Percentiles rank a stretch among this genome's conserved stretches.
phyloP scores from a whole-genome alignment of 768 basidiomycete species.

The Astraeus odoratus region DNA sequence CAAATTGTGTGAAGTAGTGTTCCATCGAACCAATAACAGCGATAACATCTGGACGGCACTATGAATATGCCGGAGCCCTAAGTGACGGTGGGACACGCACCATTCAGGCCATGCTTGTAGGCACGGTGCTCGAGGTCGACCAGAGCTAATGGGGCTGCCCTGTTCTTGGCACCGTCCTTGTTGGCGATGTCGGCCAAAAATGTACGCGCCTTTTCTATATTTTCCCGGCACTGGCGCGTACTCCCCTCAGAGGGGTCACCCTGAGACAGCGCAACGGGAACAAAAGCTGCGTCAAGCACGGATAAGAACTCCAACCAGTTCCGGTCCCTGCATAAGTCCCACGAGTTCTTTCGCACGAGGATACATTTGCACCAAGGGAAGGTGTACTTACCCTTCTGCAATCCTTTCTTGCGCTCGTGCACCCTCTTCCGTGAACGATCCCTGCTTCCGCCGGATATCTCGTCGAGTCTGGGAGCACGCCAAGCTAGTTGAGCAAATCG shows the following conservation, averaged over 20 bases:
- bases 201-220: constrained; percentile 37
- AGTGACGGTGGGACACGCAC: constrained; percentile 19
- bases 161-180: constrained; percentile 63
- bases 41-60: constrained; percentile 32
- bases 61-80: not conserved
- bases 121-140: constrained; percentile 70
- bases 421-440: constrained; percentile 55
- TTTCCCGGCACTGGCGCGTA: constrained; percentile 32
- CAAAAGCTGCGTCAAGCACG: constrained; percentile 62
- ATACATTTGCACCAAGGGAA: constrained; percentile 4
- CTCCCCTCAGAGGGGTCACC: constrained; percentile 27
- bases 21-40: constrained; percentile 45
- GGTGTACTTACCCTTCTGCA: constrained; percentile 43
- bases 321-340: constrained; percentile 49
- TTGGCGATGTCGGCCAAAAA: constrained; percentile 53
- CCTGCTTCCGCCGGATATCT: constrained; percentile 56
- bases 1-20: constrained; percentile 64
- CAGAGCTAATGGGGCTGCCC: constrained; percentile 66
- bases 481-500: constrained; percentile 63
- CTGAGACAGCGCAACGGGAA: constrained; percentile 23
- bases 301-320: constrained; percentile 85
- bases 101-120: constrained; percentile 38
- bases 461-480: constrained; percentile 71
- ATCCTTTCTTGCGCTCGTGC: constrained; percentile 54
- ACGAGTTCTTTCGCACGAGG: constrained; percentile 15